Evolutionary conservation across 2,329 filamentous ascomycete species (phyloP), one percentile per base, ranked within the genome.

Genomic region (Fusarium zealandicum): DNA sequence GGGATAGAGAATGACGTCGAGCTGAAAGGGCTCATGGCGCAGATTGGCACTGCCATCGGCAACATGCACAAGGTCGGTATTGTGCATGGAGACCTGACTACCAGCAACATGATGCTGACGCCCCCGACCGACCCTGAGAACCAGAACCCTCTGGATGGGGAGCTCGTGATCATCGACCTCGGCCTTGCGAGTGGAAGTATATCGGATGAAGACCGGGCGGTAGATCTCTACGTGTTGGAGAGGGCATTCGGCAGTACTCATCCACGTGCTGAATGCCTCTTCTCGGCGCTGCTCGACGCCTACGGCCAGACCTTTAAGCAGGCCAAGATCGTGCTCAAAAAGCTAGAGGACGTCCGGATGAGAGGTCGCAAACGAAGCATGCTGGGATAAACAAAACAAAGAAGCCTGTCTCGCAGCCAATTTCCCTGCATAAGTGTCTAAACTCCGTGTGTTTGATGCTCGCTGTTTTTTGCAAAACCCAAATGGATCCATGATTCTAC

Each of bases 301-400:
- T 99, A 99, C 76, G 82, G 78, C 44, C 81, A 83, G 61, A 85
- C 83, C 28, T 93, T 90, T 70, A 92, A 91, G 76, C 90, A 90
- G 13, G 89, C 90, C 0, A 82, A 78, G 51, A 78, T 84, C 16
- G 91, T 93, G 17, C 74, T 99, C 70, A 91, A 85, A 77, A 90
- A 88, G 72, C 75, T 99, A 57, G 92, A 96, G 72, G 93, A 96
- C 62, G 95, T 99, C 39, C 85, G 95, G 71, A 86, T 96, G 87
- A 87, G 95, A 72, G 95, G 95, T 4, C 82, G 95, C 71, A 99
- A 99, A 84, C 89, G 92, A 75, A 98, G 92, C 73, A 99, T 99
- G 95, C 73, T 99, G 64, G 95, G 95, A 22, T 98, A 63, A 69
- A 48, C 32, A 52, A 18, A 32, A 61, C 42, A 33, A 41, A 25